phyloP scores from a whole-genome alignment of 106 monocot species.

The Allium cepa region DNA sequence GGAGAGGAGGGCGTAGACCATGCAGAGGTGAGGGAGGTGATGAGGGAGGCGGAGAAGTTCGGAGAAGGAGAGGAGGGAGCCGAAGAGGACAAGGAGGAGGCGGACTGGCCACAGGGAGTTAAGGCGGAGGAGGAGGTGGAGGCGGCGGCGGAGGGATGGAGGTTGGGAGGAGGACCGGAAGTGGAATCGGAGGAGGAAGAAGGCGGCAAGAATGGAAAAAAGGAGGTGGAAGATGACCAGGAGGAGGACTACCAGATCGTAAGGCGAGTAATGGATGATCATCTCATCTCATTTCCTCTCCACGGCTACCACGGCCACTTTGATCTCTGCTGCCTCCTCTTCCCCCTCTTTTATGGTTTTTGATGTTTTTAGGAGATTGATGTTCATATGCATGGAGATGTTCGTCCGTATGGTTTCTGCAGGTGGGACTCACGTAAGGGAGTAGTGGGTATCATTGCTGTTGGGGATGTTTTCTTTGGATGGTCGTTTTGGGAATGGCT shows the following conservation, averaged over 20 bases:
- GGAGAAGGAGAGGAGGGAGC: conserved; percentile 3
- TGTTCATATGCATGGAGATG: too few relatives aligned
- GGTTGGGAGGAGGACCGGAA: not conserved
- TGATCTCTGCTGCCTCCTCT: too few relatives aligned
- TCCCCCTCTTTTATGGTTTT: too few relatives aligned
- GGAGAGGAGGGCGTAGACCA: conserved; percentile 5
- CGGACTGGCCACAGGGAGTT: conserved; percentile 9
- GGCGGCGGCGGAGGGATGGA: conserved; percentile 1
- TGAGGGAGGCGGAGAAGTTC: not conserved
- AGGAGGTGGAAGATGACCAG: conserved; percentile 8
- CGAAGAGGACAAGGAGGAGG: conserved; percentile 14
- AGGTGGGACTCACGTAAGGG: too few relatives aligned
- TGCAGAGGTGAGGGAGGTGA: not conserved
- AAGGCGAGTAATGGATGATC: conserved; percentile 2
- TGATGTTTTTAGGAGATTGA: too few relatives aligned
- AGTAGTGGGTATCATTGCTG: too few relatives aligned
- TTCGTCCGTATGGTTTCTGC: too few relatives aligned
- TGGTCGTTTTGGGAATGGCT: too few relatives aligned
- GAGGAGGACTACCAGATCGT: conserved; percentile 5
- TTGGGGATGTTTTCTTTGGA: too few relatives aligned
- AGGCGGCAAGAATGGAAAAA: conserved; percentile 5
- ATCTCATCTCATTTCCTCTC: not conserved
- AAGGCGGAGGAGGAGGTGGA: conserved; percentile 9
- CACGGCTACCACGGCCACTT: too few relatives aligned
- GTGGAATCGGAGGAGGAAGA: conserved; percentile 11